Conservation (phyloP, 2,329 filamentous ascomycete species). For the Cladorrhinum sp. region DNA sequence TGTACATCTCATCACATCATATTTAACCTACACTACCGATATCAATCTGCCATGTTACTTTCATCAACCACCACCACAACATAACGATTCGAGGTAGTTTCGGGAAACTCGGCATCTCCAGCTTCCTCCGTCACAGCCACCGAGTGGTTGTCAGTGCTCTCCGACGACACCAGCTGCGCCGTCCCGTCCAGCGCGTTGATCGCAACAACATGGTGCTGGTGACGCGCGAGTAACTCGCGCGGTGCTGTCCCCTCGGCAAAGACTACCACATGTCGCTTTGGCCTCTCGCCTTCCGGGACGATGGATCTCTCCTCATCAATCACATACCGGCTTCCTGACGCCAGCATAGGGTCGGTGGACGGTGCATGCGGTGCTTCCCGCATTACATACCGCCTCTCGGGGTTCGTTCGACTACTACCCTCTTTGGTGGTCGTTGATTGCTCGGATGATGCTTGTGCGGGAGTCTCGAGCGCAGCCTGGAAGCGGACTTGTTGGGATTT, state of each 20-base stretch:
- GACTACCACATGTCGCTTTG: slow-evolving; percentile 27
- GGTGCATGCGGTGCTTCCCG: slow-evolving; percentile 26
- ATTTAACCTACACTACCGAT: background rate
- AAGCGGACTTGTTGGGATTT: slow-evolving; percentile 22
- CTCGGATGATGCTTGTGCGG: background rate
- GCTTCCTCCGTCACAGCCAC: slow-evolving; percentile 24
- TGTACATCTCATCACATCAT: background rate
- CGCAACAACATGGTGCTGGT: slow-evolving; percentile 25
- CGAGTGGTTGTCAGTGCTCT: slow-evolving; percentile 18
- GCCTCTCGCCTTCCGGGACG: slow-evolving; percentile 10
- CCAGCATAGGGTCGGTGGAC: slow-evolving; percentile 26
- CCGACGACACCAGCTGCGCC: slow-evolving; percentile 16
- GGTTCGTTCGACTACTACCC: slow-evolving; percentile 3
- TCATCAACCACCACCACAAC: slow-evolving; percentile 22
- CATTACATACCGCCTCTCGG: slow-evolving; percentile 27
- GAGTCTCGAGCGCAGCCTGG: slow-evolving; percentile 24
- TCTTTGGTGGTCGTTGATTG: slow-evolving; percentile 7
- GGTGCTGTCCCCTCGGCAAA: slow-evolving; percentile 26
- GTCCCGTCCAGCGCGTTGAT: slow-evolving; percentile 27
- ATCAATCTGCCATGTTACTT: slow-evolving; percentile 4
- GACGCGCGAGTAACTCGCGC: slow-evolving; percentile 22
- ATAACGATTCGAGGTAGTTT: slow-evolving; percentile 17
- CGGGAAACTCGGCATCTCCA: slow-evolving; percentile 13
- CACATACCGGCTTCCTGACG: slow-evolving; percentile 25
- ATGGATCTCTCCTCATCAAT: slow-evolving; percentile 22